Base-by-base conservation (phyloP, 192 early-diverging fungal species). In the Coemansia sp. region DNA sequence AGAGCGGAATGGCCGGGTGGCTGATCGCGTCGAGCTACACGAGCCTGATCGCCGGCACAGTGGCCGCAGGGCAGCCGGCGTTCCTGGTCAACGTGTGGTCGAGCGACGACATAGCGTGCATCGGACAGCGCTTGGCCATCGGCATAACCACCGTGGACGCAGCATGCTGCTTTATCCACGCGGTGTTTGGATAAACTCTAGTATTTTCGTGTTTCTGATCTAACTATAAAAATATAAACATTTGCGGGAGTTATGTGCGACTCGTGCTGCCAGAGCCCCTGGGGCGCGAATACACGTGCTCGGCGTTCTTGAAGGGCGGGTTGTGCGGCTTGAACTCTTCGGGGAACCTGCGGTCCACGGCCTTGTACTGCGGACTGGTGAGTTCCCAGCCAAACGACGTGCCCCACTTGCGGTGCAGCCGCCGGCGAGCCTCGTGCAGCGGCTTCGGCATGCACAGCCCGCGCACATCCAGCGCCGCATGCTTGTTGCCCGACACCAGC, bases 361-460 rank as follows among this genome's bases (percentile, higher is more conserved):
- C 56, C 40, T 70, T 67, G 36, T 70, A 66, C 61, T 82, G 71
- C 23, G 71, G 59, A 31, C 57, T 65, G 42, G 71, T 77, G 61
- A 76, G 60, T 14, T 82, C 80, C 80, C 80, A 82, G 61, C 69
- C 69, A 25, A 77, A 76, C 14, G 74, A 83, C 28, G 71, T 79
- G n/a, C 83, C 83, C 85, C 85, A 86, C 57, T 84, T 86, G 67
- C 76, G 80, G 14, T 75, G 73, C 58, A 86, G 62, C n/a, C 66
- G 64, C 6, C 74, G 46, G 25, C 69, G 74, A 1, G 64, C 66
- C 48, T 55, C 51, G 21, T 74, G 78, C 12, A 61, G 50, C 31
- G 66, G 76, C 64, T 80, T 81, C 36, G 66, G 61, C 67, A 76
- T 62, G 57, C 85, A 86, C 42, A 88, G 38, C 7, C 64, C 48